Evolutionary conservation across 1,139 yeast species (phyloP).

Genomic region (Geotrichum bryndzae): DNA sequence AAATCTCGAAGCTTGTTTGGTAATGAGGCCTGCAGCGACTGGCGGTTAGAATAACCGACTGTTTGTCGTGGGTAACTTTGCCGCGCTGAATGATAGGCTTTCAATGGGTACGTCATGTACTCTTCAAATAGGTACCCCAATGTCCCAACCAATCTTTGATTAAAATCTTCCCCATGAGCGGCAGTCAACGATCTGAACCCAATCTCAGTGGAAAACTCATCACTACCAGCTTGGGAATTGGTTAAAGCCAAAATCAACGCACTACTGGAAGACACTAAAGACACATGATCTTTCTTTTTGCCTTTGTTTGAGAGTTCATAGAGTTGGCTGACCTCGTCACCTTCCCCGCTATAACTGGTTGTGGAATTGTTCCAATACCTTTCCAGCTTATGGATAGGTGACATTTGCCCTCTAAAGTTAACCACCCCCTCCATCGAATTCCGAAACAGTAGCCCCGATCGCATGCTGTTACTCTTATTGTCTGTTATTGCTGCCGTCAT

Average conservation of each 20-base stretch:
- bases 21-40: not conserved
- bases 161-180: constrained; percentile 12
- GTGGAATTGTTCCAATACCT: not conserved
- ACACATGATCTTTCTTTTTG: not conserved
- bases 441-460: too few species aligned
- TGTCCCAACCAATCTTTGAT: constrained; percentile 11
- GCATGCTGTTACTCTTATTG: too few species aligned
- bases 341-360: not conserved
- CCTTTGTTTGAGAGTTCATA: not conserved
- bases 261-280: not conserved
- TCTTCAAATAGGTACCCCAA: constrained; percentile 16
- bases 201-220: constrained; percentile 3
- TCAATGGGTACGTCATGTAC: constrained; percentile 15
- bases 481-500: constrained; percentile 5
- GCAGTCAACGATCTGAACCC: constrained; percentile 11
- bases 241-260: not conserved
- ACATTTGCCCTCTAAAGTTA: too few species aligned
- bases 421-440: too few species aligned
- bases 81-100: not conserved
- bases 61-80: not conserved
- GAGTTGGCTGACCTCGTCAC: not conserved
- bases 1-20: constrained; percentile 4
- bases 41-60: not conserved
- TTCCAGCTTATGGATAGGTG: too few species aligned
- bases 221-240: not conserved